Percentiles rank a stretch among this genome's conserved stretches.
Conservation (phyloP, 768 basidiomycete species). For the Termitomyces titanicus region DNA sequence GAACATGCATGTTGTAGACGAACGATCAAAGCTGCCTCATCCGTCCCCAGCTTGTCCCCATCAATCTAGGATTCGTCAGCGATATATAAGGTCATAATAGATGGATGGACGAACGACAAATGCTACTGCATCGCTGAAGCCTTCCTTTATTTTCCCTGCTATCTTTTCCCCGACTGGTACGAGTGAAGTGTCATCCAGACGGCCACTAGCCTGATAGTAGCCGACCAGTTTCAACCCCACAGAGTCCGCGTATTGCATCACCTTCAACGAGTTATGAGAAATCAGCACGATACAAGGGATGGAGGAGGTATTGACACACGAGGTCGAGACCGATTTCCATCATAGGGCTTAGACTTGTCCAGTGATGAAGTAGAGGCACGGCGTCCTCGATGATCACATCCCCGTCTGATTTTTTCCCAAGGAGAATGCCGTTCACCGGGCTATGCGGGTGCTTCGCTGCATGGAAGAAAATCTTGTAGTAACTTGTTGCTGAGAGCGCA, state of each 20-base stretch:
- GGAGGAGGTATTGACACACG: conserved; percentile 34
- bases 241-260: conserved; percentile 54
- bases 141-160: conserved; percentile 47
- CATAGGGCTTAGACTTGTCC: conserved; percentile 81
- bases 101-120: conserved; percentile 52
- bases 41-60: conserved; percentile 50
- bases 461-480: conserved; percentile 74
- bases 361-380: conserved; percentile 79
- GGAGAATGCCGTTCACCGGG: conserved; percentile 74
- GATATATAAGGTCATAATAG: background rate
- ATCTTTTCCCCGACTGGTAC: conserved; percentile 67
- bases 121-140: conserved; percentile 60
- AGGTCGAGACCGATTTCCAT: conserved; percentile 83
- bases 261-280: conserved; percentile 34
- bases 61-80: conserved; percentile 44
- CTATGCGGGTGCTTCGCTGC: conserved; percentile 76
- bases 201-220: conserved; percentile 73
- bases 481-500: conserved; percentile 56
- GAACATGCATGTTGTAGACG: conserved; percentile 20
- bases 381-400: conserved; percentile 56
- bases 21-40: conserved; percentile 56
- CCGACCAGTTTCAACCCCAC: conserved; percentile 55
- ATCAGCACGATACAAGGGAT: background rate
- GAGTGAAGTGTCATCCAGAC: conserved; percentile 55
- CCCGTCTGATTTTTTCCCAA: conserved; percentile 44